Percentiles rank a stretch among this genome's conserved stretches.
Conservation (phyloP, 2,329 filamentous ascomycete genomes). For the Trichoderma endophyticum region DNA sequence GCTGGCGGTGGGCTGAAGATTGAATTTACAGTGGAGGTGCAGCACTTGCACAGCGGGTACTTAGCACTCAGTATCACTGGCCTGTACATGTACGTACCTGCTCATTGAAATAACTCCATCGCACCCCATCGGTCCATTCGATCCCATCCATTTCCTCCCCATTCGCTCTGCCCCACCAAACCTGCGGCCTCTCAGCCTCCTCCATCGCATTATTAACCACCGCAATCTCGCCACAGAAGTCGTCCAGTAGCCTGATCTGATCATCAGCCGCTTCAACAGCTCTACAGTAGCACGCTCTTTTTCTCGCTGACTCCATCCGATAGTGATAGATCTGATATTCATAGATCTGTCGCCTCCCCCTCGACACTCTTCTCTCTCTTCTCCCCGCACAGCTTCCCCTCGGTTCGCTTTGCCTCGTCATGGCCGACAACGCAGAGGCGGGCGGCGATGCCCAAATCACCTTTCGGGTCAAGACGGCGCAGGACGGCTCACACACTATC, state of each 20-base stretch:
- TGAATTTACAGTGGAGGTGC: neutral
- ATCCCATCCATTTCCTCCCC: neutral
- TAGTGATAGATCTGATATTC: neutral
- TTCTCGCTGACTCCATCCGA: neutral
- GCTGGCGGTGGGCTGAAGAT: neutral
- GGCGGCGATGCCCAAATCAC: constrained; percentile 73
- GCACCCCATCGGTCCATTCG: neutral
- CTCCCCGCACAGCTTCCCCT: neutral
- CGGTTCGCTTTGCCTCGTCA: constrained; percentile 32
- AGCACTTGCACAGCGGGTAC: too few relatives aligned
- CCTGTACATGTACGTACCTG: neutral
- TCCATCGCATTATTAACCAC: neutral
- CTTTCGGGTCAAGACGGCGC: constrained; percentile 98
- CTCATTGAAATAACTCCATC: neutral
- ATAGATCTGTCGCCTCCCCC: neutral
- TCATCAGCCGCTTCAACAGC: neutral
- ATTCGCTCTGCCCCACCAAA: constrained; percentile 6
- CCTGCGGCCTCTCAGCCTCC: neutral
- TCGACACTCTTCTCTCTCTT: neutral
- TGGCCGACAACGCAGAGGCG: constrained; percentile 63
- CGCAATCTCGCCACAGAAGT: constrained; percentile 4
- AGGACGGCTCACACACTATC: constrained; percentile 78
- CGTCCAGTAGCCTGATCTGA: neutral
- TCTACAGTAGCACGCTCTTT: neutral
- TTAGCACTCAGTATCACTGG: neutral